These are phyloP conservation scores for Elongisporangium prolatum DNA, from an alignment of 352 stramenopile species.

Conservation along the genomic window DNA sequence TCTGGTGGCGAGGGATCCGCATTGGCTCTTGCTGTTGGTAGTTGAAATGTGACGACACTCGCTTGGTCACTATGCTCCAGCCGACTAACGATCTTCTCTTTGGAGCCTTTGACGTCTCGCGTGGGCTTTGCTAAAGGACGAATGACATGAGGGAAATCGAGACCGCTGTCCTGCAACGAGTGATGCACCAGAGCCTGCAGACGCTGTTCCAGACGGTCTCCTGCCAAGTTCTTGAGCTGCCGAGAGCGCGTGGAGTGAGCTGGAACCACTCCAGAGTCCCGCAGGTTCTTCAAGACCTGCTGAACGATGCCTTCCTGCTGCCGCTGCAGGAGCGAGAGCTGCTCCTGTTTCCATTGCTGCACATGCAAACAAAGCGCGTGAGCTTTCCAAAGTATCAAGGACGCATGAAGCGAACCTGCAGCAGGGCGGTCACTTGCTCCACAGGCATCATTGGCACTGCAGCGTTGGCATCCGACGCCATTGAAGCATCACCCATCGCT, in stretches of 20 bases:
- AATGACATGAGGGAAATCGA: constrained; percentile 57
- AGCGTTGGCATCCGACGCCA: too few species aligned
- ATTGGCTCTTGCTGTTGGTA: constrained; percentile 15
- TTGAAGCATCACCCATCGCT: too few species aligned
- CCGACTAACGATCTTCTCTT: neutral
- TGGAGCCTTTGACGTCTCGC: constrained; percentile 3
- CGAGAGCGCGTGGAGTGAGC: neutral
- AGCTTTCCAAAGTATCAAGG: too few species aligned
- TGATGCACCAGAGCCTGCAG: constrained; percentile 47
- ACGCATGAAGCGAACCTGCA: constrained; percentile 10
- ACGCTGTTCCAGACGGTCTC: constrained; percentile 34
- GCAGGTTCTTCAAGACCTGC: constrained; percentile 52
- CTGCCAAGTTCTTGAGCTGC: neutral
- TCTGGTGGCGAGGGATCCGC: constrained; percentile 12
- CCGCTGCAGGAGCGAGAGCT: constrained; percentile 41
- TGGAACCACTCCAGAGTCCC: constrained; percentile 17
- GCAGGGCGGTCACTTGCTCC: constrained; percentile 8
- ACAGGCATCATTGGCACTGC: constrained; percentile 1
- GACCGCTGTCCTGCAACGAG: constrained; percentile 53
- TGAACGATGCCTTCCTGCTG: constrained; percentile 57
- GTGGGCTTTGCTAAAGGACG: neutral
- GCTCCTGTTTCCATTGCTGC: constrained; percentile 29
- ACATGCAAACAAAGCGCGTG: constrained; percentile 2
- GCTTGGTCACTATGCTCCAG: constrained; percentile 2
- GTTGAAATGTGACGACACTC: constrained; percentile 2